Evolutionary conservation across 345 rosid species (phyloP).

Genomic region (Murraya paniculata): DNA sequence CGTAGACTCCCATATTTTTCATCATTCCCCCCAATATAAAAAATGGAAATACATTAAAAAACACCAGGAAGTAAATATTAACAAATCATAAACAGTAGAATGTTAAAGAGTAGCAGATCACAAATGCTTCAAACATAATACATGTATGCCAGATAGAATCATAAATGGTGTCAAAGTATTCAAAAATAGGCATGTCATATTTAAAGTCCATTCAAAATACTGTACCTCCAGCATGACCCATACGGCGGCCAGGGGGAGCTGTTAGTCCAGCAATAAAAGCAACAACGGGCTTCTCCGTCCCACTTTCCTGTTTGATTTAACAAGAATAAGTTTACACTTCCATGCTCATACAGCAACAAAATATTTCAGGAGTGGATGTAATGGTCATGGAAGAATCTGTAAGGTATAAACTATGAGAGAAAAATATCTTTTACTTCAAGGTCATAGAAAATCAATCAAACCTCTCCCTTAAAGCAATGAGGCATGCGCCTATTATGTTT

Average conservation of each 20-base stretch:
- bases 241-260: conserved; percentile 97
- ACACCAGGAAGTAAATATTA: not conserved
- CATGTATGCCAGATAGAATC: not conserved
- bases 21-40: not conserved
- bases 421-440: not conserved
- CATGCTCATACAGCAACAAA: not conserved
- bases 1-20: not conserved
- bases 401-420: not conserved
- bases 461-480: not conserved
- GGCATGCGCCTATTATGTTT: not conserved
- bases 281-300: conserved; percentile 89
- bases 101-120: no score
- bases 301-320: conserved; percentile 72
- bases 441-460: not conserved
- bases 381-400: not conserved
- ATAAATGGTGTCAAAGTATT: not conserved
- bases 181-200: not conserved
- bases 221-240: conserved; percentile 99
- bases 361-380: not conserved
- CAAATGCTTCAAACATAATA: not conserved
- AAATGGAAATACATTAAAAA: not conserved
- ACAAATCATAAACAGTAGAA: not conserved
- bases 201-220: not conserved
- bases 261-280: conserved; percentile 98
- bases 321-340: not conserved